A percentile compares a stretch with the other conserved stretches of the same genome.
phyloP scores from a whole-genome alignment of 345 rosid genomes.

The Carallia pectinifolia region DNA sequence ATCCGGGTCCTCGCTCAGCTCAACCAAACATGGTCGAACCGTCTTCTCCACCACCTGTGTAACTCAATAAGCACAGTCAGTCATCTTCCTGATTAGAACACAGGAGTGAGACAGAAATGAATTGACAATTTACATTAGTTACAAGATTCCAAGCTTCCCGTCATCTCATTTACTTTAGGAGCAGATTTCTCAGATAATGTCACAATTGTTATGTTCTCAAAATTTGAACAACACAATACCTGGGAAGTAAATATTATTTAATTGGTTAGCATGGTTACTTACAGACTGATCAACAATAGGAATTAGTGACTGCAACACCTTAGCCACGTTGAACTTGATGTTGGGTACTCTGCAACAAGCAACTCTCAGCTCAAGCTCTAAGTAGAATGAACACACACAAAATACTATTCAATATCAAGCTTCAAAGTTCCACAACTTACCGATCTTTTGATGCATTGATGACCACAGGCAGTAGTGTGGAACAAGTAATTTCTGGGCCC shows the following conservation, averaged over 20 bases:
- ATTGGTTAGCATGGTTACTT: constrained; percentile 26
- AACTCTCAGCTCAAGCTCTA: constrained; percentile 3
- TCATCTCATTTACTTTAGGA: neutral
- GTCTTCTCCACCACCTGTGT: constrained; percentile 74
- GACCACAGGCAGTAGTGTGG: constrained; percentile 71
- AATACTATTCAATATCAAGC: neutral
- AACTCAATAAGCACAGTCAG: neutral
- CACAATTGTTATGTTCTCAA: neutral
- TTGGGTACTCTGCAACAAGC: constrained; percentile 74
- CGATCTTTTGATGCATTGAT: constrained; percentile 83
- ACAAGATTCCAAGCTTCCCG: neutral
- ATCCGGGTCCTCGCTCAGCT: constrained; percentile 87
- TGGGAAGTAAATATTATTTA: constrained; percentile 1
- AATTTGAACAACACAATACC: neutral
- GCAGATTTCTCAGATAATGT: no score
- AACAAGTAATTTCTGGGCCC: constrained; percentile 85
- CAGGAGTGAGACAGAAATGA: neutral
- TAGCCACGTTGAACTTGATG: constrained; percentile 93
- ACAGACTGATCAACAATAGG: constrained; percentile 84
- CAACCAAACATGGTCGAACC: constrained; percentile 75
- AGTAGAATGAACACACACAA: neutral
- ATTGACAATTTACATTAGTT: neutral
- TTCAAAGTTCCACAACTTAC: constrained; percentile 33
- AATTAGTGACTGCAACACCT: constrained; percentile 84
- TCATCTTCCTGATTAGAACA: neutral